Conservation (phyloP, 1,139 yeast genomes). For the Kodamaea sp. region DNA sequence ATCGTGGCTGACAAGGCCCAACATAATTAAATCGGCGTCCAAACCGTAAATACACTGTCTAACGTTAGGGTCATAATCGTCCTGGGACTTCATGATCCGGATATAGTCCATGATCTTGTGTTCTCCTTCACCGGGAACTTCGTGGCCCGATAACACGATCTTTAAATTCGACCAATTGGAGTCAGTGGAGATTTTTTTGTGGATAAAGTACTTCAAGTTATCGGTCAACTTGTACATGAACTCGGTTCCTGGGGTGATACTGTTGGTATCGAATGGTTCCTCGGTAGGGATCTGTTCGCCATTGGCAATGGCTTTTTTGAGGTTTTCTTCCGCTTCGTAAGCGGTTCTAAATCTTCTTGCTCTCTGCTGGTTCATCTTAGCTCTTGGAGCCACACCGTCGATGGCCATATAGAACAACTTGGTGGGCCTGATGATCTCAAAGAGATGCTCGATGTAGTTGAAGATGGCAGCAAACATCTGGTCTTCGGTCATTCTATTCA, state of each 20-base stretch:
- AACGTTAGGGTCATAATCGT: slow-evolving; percentile 77
- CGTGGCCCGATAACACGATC: slow-evolving; percentile 88
- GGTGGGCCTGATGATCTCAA: slow-evolving; percentile 82
- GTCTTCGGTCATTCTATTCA: slow-evolving; percentile 75
- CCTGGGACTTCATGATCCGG: slow-evolving; percentile 75
- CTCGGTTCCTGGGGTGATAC: slow-evolving; percentile 98
- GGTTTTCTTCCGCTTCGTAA: slow-evolving; percentile 80
- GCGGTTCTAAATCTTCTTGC: slow-evolving; percentile 97
- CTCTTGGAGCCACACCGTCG: slow-evolving; percentile 99
- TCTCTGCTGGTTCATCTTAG: slow-evolving; percentile 98
- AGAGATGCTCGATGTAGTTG: slow-evolving; percentile 91
- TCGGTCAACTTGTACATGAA: slow-evolving; percentile 91
- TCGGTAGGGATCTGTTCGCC: slow-evolving; percentile 68
- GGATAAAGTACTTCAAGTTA: slow-evolving; percentile 85
- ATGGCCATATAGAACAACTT: slow-evolving; percentile 94
- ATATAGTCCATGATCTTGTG: slow-evolving; percentile 97
- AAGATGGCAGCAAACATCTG: slow-evolving; percentile 93
- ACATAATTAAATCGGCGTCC: slow-evolving; percentile 96
- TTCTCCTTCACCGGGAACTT: slow-evolving; percentile 99
- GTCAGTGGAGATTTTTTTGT: slow-evolving; percentile 86
- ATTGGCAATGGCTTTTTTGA: slow-evolving; percentile 60
- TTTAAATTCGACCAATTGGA: slow-evolving; percentile 88
- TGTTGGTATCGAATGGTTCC: slow-evolving; percentile 88
- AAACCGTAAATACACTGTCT: slow-evolving; percentile 96
- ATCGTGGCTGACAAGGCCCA: slow-evolving; percentile 95